Conservation (phyloP, 116 monocot species). For the Zostera marina region DNA sequence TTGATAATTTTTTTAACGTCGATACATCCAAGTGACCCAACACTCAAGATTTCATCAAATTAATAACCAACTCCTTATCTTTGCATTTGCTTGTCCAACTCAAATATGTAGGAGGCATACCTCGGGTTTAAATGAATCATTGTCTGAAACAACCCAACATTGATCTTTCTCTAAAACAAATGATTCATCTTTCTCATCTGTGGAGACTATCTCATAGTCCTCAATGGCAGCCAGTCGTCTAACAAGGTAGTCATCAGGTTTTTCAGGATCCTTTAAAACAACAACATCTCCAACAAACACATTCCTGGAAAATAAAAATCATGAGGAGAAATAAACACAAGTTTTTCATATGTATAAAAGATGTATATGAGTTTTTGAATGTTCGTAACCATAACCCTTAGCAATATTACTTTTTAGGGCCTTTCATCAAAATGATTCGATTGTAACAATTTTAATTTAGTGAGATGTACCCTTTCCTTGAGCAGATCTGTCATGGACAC, state of each 20-base stretch:
- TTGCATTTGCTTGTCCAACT: not conserved
- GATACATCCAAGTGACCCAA: no score
- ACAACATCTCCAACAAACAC: slow-evolving; percentile 93
- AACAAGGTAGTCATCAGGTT: slow-evolving; percentile 49
- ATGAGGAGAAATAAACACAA: not conserved
- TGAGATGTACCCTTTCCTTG: no score
- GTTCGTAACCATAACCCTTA: not conserved
- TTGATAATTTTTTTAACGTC: no score
- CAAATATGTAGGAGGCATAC: slow-evolving; percentile 18
- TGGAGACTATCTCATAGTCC: slow-evolving; percentile 91
- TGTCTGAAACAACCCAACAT: slow-evolving; percentile 85
- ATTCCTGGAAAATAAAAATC: slow-evolving; percentile 25
- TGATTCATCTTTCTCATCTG: slow-evolving; percentile 82
- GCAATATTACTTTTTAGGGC: no score
- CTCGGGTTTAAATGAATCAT: slow-evolving; percentile 70
- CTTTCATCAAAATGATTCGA: no score
- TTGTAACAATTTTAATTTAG: no score
- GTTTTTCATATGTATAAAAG: not conserved
- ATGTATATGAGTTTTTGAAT: not conserved
- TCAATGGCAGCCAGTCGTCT: slow-evolving; percentile 84
- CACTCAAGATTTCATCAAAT: no score
- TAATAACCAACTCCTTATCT: no score
- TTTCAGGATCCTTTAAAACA: slow-evolving; percentile 81
- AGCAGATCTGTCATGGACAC: no score
- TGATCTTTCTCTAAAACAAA: slow-evolving; percentile 89